Base-by-base conservation (phyloP, 2,329 filamentous ascomycete species). In the Colletotrichum godetiae region DNA sequence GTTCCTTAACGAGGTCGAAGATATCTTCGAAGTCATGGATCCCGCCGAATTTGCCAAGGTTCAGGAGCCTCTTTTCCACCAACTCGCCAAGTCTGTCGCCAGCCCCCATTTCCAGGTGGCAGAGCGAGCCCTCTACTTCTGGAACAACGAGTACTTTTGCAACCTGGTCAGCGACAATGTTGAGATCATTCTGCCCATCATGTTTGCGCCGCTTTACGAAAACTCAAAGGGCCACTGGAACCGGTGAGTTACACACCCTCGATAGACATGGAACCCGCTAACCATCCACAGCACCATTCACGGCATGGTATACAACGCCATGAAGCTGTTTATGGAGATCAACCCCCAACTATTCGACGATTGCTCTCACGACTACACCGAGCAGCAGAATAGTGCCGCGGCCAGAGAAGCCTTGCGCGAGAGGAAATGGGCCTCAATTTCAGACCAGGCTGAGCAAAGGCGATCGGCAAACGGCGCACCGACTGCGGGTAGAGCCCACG, bases 121-220 rank as follows among this genome's bases (percentile, higher is more conserved):
- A 22, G 97, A 99, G 85, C 92, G 97, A 76, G 97, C 97, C 5
- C 89, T 99, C 33, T 99, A 99, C 86, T 99, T 99, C 87, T 99
- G 97, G 97, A 99, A 99, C 88, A 99, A 99, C 81, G 97, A 99
- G 83, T 99, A 99, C 83, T 99, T 99, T 86, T 99, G 97, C 88
- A 99, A 98, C 81, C 88, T 99, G 72, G 97, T 99, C 77, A 98
- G 95, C 86, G 97, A 99, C 85, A 99, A 99, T 79, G 97, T 99
- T 68, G 96, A 98, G 80, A 96, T 98, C 59, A 99, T 99, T 78
- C 88, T 99, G 57, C 97, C 97, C 4, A 99, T 99, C 81, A 99
- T 99, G 97, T 99, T 99, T 85, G 95, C 96, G 31, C 96, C 97
- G 2, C 88, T 99, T 35, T 99, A 98, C 79, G 97, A 99, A 84